These are phyloP conservation scores for Fusarium oxysporum DNA, from an alignment of 2,329 filamentous ascomycete species.

Conservation along the genomic window DNA sequence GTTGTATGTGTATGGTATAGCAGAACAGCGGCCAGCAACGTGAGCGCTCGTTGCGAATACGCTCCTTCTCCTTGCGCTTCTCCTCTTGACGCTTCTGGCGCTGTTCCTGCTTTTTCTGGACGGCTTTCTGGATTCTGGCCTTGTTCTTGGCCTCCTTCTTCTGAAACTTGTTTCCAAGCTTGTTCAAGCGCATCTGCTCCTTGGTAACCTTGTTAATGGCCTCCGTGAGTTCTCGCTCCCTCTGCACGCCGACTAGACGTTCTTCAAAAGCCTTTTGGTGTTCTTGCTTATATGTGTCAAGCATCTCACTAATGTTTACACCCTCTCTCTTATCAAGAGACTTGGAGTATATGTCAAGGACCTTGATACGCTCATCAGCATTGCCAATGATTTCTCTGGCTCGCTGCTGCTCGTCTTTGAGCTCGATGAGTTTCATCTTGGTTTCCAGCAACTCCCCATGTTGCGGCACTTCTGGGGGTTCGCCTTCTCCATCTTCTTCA, in stretches of 20 bases:
- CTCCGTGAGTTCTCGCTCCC: slow-evolving; percentile 50
- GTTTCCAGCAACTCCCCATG: slow-evolving; percentile 40
- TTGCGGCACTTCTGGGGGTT: slow-evolving; percentile 36
- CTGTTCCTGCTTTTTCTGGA: slow-evolving; percentile 51
- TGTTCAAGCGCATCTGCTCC: slow-evolving; percentile 49
- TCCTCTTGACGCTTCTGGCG: slow-evolving; percentile 52
- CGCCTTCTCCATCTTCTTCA: slow-evolving; percentile 42
- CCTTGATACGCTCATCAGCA: slow-evolving; percentile 51
- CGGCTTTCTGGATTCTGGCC: slow-evolving; percentile 51
- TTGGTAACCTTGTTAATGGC: slow-evolving; percentile 49
- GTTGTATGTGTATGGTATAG: slow-evolving; percentile 63
- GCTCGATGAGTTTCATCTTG: slow-evolving; percentile 46
- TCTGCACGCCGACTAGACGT: slow-evolving; percentile 49
- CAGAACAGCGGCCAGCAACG: slow-evolving; percentile 63
- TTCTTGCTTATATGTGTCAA: slow-evolving; percentile 57
- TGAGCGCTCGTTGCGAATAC: slow-evolving; percentile 57
- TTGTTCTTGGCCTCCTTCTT: slow-evolving; percentile 46
- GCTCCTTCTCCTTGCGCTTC: slow-evolving; percentile 55
- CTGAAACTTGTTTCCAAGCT: slow-evolving; percentile 44
- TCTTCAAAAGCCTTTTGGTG: slow-evolving; percentile 57
- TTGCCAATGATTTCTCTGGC: slow-evolving; percentile 40
- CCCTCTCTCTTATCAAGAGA: slow-evolving; percentile 51
- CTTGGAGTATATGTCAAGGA: slow-evolving; percentile 56
- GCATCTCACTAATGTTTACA: slow-evolving; percentile 51
- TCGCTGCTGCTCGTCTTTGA: slow-evolving; percentile 41